A percentile compares a stretch with the other conserved stretches of the same genome.
Conservation (phyloP, 345 rosid species). For the Salix viminalis region DNA sequence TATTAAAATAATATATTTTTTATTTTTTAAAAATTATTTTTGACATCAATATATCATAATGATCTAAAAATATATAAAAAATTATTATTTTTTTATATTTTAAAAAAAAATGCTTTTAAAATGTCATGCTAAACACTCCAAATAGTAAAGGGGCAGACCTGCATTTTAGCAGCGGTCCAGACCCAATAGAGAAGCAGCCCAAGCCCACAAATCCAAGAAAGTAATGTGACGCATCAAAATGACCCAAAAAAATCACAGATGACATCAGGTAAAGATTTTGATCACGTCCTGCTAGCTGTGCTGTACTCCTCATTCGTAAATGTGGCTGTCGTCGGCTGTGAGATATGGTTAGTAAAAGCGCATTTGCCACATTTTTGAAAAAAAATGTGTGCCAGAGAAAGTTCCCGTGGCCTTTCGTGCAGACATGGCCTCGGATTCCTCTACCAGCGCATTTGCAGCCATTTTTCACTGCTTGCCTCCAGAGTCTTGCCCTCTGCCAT, state of each 20-base stretch:
- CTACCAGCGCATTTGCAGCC: slow-evolving; percentile 21
- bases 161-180: background rate
- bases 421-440: slow-evolving; percentile 8
- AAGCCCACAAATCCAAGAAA: background rate
- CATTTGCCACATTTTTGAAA: no score
- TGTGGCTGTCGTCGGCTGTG: no score
- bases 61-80: no score
- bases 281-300: no score
- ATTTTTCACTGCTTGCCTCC: slow-evolving; percentile 17
- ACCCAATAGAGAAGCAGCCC: background rate
- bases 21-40: no score
- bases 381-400: background rate
- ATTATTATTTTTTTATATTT: no score
- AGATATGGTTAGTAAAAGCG: no score
- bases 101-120: no score
- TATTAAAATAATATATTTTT: no score
- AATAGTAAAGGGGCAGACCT: background rate
- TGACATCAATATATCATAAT: no score
- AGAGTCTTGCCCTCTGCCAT: background rate
- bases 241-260: background rate
- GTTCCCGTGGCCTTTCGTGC: slow-evolving; percentile 2
- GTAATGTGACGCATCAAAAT: background rate
- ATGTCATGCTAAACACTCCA: no score
- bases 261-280: background rate
- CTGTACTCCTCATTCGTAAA: no score